Conservation (phyloP, 2,329 filamentous ascomycete species). For the Diaporthe australafricana region DNA sequence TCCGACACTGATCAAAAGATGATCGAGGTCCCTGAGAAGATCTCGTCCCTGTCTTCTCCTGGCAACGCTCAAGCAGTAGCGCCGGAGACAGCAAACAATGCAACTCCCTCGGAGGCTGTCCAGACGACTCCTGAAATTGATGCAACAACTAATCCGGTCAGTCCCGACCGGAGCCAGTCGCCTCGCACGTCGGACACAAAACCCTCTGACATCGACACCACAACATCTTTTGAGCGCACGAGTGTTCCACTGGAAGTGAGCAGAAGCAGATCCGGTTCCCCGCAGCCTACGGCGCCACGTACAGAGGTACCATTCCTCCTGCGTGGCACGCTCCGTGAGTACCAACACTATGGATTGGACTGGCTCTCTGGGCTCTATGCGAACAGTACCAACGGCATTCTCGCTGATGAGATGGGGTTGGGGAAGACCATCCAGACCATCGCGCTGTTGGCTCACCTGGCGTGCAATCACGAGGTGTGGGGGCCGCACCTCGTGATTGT, state of each 20-base stretch:
- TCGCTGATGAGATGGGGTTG: constrained; percentile 98
- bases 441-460: constrained; percentile 89
- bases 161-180: constrained; percentile 59
- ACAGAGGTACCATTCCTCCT: constrained; percentile 85
- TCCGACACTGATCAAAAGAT: constrained; percentile 39
- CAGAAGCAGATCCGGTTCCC: constrained; percentile 48
- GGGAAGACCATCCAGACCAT: constrained; percentile 99
- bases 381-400: constrained; percentile 93
- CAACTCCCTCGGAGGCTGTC: constrained; percentile 43
- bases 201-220: constrained; percentile 60
- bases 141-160: constrained; percentile 54
- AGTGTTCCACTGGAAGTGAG: constrained; percentile 45
- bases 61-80: constrained; percentile 29
- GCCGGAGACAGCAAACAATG: constrained; percentile 43
- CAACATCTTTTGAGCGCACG: constrained; percentile 51
- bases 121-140: constrained; percentile 56
- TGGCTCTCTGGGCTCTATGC: constrained; percentile 95
- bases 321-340: constrained; percentile 90
- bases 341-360: constrained; percentile 96
- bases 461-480: constrained; percentile 91
- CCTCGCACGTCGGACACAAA: constrained; percentile 63
- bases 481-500: constrained; percentile 96
- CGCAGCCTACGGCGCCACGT: constrained; percentile 58
- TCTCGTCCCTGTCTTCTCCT: not conserved
- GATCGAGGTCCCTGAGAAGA: not conserved